A percentile compares a stretch with the other conserved stretches of the same genome.
These are phyloP conservation scores for Vachellia pachyceras DNA, from an alignment of 306 rosid species.

Conservation along the genomic window DNA sequence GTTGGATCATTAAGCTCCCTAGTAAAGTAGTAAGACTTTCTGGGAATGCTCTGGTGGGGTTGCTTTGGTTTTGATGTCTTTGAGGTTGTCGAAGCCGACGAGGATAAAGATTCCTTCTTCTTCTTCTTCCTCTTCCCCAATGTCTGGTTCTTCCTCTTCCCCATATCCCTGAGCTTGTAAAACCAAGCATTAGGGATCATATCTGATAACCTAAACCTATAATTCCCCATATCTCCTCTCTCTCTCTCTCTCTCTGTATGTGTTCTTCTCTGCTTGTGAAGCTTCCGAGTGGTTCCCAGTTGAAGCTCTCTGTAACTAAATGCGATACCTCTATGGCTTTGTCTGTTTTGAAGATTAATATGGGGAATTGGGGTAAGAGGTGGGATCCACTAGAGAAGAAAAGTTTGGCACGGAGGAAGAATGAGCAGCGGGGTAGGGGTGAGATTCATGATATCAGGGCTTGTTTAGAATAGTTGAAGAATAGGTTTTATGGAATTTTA, in stretches of 20 bases:
- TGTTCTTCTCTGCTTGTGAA: slow-evolving; percentile 18
- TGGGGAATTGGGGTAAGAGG: slow-evolving; percentile 39
- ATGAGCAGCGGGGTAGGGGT: slow-evolving; percentile 28
- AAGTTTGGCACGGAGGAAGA: slow-evolving; percentile 40
- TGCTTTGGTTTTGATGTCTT: slow-evolving; percentile 46
- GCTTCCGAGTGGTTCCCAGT: slow-evolving; percentile 10
- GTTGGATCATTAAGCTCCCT: slow-evolving; percentile 55
- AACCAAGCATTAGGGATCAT: slow-evolving; percentile 96
- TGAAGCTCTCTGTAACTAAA: slow-evolving; percentile 24
- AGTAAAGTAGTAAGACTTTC: slow-evolving; percentile 86
- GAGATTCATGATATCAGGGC: background rate
- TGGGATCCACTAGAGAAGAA: slow-evolving; percentile 59
- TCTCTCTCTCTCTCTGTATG: background rate
- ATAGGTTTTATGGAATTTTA: no score
- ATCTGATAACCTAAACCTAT: slow-evolving; percentile 76
- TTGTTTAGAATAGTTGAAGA: no score
- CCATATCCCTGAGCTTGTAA: slow-evolving; percentile 77
- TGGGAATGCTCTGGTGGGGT: slow-evolving; percentile 51
- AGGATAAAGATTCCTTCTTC: slow-evolving; percentile 49
- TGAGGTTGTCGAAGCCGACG: slow-evolving; percentile 33
- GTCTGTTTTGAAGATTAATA: slow-evolving; percentile 38
- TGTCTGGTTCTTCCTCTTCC: slow-evolving; percentile 51
- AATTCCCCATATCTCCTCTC: slow-evolving; percentile 62
- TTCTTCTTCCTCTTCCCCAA: slow-evolving; percentile 50
- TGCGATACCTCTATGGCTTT: slow-evolving; percentile 23